Evolutionary conservation across 177 flowering plant species (phyloP).

Genomic region (Vitis hybrid): DNA sequence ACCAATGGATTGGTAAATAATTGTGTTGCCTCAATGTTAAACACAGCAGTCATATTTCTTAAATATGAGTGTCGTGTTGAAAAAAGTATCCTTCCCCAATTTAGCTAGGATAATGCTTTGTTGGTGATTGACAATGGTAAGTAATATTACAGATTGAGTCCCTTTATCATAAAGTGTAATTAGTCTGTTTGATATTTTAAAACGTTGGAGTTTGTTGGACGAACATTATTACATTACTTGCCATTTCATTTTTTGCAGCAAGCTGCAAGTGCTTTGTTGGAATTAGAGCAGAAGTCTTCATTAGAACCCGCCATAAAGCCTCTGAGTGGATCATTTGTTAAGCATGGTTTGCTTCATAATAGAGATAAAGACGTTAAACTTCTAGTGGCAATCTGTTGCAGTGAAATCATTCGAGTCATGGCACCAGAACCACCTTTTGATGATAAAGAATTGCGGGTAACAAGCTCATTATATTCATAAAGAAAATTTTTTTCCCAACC

Average conservation of each 20-base stretch:
- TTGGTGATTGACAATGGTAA: no score
- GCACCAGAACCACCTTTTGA: constrained; percentile 89
- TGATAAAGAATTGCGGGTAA: constrained; percentile 66
- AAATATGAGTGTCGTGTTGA: no score
- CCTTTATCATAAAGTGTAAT: not conserved
- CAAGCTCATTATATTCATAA: not conserved
- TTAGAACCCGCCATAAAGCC: constrained; percentile 52
- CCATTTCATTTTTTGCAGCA: constrained; percentile 42
- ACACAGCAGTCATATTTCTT: no score
- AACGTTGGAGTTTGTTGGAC: not conserved
- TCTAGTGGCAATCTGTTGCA: constrained; percentile 67
- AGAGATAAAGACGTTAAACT: constrained; percentile 83
- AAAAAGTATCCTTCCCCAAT: no score
- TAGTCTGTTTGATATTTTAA: not conserved
- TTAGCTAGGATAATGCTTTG: no score
- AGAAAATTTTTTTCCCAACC: no score
- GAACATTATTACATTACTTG: not conserved
- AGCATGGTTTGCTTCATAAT: constrained; percentile 52
- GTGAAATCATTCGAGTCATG: constrained; percentile 76
- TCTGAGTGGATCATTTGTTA: constrained; percentile 48
- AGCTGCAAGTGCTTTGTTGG: constrained; percentile 66
- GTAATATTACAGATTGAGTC: no score
- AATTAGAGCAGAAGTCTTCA: constrained; percentile 52
- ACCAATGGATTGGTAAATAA: no score
- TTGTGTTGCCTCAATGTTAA: no score